Percentiles rank a stretch among this genome's conserved stretches.
These are phyloP conservation scores for Bonia amplexicaulis DNA, from an alignment of 176 grass and related monocot species.

Conservation along the genomic window DNA sequence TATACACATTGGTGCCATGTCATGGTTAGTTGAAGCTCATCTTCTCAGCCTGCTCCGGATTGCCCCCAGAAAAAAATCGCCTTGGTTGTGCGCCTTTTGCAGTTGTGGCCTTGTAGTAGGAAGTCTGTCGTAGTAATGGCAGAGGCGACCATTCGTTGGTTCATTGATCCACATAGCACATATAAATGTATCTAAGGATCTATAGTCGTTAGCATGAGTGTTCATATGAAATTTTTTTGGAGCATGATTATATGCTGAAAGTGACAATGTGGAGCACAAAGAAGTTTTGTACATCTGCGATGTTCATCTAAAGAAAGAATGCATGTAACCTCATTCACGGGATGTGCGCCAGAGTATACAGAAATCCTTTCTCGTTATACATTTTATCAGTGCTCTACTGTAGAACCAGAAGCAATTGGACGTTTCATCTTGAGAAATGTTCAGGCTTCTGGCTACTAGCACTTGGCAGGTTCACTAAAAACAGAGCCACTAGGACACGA, in stretches of 20 bases:
- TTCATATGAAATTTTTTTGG: constrained; percentile 11
- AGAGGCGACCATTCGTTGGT: constrained; percentile 25
- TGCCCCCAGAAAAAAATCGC: background rate
- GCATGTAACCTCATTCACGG: background rate
- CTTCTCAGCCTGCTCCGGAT: background rate
- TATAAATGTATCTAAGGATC: constrained; percentile 16
- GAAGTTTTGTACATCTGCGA: constrained; percentile 24
- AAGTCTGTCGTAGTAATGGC: constrained; percentile 13
- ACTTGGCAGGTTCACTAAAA: background rate
- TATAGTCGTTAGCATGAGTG: constrained; percentile 8
- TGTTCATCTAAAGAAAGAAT: background rate
- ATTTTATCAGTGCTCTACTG: background rate
- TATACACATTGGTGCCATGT: background rate
- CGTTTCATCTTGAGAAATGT: background rate
- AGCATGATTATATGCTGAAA: background rate
- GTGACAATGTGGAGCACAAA: background rate
- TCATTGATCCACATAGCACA: constrained; percentile 1
- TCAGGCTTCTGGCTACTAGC: background rate
- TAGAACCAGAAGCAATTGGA: background rate
- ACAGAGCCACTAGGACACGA: background rate
- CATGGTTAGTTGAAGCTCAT: constrained; percentile 5
- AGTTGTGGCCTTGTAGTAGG: background rate
- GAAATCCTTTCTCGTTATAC: background rate
- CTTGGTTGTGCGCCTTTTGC: constrained; percentile 16
- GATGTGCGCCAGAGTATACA: background rate